These are phyloP conservation scores for Chlorella sp. DNA, from an alignment of 139 green algal genomes.

Conservation along the genomic window DNA sequence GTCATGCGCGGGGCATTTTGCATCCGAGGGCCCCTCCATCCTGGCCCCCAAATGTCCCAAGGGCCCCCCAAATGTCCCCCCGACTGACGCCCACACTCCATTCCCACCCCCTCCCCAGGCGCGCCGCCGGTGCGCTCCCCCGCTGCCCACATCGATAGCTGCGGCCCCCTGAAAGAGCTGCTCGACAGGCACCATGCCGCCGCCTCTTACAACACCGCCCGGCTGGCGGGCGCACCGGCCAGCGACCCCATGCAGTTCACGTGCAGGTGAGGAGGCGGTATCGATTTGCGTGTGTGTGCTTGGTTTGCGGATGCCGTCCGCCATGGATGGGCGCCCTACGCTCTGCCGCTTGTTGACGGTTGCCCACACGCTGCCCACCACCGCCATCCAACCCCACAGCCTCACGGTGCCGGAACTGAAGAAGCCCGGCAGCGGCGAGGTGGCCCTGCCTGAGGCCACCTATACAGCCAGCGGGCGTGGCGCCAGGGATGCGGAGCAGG, in stretches of 20 bases:
- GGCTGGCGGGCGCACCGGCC: background rate
- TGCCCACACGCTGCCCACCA: background rate
- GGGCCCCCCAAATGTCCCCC: too few species aligned
- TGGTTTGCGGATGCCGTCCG: too few species aligned
- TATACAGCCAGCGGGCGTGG: background rate
- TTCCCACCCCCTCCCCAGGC: too few species aligned
- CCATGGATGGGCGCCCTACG: too few species aligned
- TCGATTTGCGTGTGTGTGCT: background rate
- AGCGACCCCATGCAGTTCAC: slow-evolving; percentile 3
- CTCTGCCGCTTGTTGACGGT: too few species aligned
- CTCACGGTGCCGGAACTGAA: background rate
- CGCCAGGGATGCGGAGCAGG: too few species aligned
- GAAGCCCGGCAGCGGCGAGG: background rate
- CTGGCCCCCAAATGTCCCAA: too few species aligned
- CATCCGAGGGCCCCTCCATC: too few species aligned
- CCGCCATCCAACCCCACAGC: background rate
- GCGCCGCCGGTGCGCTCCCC: background rate
- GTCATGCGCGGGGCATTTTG: too few species aligned
- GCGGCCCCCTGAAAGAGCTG: background rate
- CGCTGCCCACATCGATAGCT: background rate
- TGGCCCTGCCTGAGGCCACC: background rate
- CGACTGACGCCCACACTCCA: background rate
- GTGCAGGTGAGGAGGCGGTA: background rate
- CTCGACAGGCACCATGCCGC: background rate
- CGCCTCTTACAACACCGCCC: background rate